Conservation (phyloP, 352 stramenopile species). For the Phytophthora melonis region DNA sequence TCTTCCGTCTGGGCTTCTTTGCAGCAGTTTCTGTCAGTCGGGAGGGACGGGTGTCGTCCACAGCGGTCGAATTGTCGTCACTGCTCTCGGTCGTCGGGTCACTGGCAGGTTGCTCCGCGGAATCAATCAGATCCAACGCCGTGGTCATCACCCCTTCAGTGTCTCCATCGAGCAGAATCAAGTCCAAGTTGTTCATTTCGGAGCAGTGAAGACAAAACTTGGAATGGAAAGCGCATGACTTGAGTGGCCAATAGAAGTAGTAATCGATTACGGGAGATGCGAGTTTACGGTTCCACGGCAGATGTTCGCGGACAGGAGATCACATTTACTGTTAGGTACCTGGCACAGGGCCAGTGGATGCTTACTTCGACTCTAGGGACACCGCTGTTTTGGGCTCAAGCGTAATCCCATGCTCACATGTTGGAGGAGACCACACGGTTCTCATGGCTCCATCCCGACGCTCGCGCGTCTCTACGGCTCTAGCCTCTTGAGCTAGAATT, state of each 20-base stretch:
- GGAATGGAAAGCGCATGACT: not conserved
- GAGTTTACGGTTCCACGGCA: not conserved
- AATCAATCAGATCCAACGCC: conserved; percentile 3
- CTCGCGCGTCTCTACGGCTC: too few species aligned
- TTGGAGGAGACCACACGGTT: too few species aligned
- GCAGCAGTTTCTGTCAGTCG: not conserved
- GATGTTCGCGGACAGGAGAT: not conserved
- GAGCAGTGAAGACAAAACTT: not conserved
- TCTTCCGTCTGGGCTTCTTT: conserved; percentile 7
- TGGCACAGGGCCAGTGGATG: too few species aligned
- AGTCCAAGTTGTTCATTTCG: conserved; percentile 6
- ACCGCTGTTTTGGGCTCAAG: too few species aligned
- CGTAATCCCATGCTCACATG: too few species aligned
- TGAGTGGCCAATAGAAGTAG: not conserved
- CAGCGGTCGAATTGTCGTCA: not conserved
- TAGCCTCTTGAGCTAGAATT: not conserved
- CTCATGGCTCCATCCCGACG: too few species aligned
- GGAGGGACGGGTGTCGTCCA: too few species aligned
- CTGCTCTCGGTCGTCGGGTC: not conserved
- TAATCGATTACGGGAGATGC: not conserved
- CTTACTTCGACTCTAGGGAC: too few species aligned
- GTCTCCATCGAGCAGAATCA: conserved; percentile 10
- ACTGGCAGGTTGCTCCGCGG: not conserved
- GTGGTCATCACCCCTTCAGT: not conserved
- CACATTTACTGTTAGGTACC: too few species aligned